Conservation (phyloP, 2,329 filamentous ascomycete species). For the Fusarium xyrophilum region DNA sequence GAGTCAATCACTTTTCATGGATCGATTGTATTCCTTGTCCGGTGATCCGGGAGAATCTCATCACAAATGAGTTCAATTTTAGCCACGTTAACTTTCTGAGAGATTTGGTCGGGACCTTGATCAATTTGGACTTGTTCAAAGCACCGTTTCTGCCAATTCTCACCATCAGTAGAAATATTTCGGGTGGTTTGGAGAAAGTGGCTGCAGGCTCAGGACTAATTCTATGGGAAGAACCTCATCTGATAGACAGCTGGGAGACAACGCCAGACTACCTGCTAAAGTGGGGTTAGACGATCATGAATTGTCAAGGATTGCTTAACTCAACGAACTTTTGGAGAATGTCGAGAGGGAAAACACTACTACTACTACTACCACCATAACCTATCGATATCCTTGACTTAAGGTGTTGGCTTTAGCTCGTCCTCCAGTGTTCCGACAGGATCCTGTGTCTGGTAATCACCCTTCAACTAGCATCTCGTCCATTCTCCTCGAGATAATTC, state of each 20-base stretch:
- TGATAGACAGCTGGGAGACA: neutral
- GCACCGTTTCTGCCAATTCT: fast-evolving
- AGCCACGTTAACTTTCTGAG: neutral
- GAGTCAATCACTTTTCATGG: neutral
- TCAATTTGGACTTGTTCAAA: neutral
- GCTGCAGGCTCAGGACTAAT: neutral
- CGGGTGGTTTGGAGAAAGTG: fast-evolving
- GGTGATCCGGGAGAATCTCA: neutral
- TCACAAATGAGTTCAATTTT: neutral
- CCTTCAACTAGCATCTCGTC: conserved; percentile 3
- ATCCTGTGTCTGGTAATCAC: neutral
- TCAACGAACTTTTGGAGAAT: neutral
- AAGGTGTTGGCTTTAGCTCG: neutral
- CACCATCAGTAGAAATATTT: fast-evolving
- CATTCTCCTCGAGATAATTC: neutral
- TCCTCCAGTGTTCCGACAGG: neutral
- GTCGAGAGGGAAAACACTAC: neutral
- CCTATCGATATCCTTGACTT: fast-evolving
- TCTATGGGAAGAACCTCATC: neutral
- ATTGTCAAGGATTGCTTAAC: neutral
- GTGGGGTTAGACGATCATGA: neutral
- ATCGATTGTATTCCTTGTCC: neutral
- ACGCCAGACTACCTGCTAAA: neutral
- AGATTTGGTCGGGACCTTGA: neutral
- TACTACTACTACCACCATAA: neutral